Conservation (phyloP, 192 early-diverging fungal species). For the Rhizophagus clarus region DNA sequence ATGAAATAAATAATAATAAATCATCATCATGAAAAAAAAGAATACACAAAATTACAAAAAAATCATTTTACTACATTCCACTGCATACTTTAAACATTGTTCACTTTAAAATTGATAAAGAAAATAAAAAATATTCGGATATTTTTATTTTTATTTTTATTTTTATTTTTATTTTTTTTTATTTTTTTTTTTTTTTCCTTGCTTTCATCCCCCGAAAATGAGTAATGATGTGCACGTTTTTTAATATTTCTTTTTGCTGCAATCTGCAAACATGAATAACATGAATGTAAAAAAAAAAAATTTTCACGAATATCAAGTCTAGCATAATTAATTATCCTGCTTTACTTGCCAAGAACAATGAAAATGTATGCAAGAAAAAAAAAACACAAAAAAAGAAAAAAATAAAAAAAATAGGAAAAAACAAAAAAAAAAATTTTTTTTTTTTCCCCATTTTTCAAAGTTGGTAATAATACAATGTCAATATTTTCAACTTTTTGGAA, state of each 20-base stretch:
- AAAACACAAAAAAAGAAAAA: not conserved
- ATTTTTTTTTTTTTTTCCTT: not conserved
- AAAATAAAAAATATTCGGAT: not conserved
- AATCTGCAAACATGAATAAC: too few relatives aligned
- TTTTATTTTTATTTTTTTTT: not conserved
- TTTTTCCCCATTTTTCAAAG: not conserved
- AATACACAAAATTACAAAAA: not conserved
- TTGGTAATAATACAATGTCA: not conserved
- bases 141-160: not conserved
- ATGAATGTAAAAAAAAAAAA: not conserved
- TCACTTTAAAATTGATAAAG: not conserved
- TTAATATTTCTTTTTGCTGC: too few relatives aligned
- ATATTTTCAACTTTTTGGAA: not conserved
- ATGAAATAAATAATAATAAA: not conserved
- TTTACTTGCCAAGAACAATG: too few relatives aligned
- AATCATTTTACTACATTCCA: not conserved
- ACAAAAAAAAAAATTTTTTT: not conserved
- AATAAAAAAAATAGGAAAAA: not conserved
- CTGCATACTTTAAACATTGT: not conserved
- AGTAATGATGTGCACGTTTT: too few relatives aligned
- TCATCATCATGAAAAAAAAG: not conserved
- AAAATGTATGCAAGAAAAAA: not conserved
- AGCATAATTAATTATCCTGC: too few relatives aligned
- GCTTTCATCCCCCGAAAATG: not conserved
- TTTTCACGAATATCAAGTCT: too few relatives aligned